A percentile compares a stretch with the other conserved stretches of the same genome.
phyloP scores from a whole-genome alignment of 257 asterid species.

The Vinca minor region DNA sequence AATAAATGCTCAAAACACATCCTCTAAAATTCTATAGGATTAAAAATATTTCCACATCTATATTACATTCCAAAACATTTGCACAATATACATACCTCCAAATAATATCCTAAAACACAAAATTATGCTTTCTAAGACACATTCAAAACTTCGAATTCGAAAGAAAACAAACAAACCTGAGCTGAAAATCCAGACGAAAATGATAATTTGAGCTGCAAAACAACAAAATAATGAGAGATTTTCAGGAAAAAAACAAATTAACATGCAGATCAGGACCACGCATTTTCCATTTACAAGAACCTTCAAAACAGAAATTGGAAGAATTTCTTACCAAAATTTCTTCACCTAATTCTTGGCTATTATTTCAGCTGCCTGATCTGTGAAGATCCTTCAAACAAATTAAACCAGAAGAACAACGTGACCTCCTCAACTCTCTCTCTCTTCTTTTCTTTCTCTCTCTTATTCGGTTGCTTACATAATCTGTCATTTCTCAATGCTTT shows the following conservation, averaged over 20 bases:
- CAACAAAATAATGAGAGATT: constrained; percentile 1
- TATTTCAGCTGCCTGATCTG: constrained; percentile 10
- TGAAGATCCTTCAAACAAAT: constrained; percentile 12
- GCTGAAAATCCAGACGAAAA: neutral
- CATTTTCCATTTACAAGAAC: neutral
- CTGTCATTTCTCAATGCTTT: no score
- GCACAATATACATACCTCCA: neutral
- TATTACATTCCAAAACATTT: no score
- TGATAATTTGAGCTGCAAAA: constrained; percentile 3
- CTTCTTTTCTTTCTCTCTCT: no score
- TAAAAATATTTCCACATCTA: neutral
- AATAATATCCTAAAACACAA: no score
- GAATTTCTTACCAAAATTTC: constrained; percentile 6
- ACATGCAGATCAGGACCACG: constrained; percentile 5
- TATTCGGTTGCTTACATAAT: no score
- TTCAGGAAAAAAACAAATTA: neutral
- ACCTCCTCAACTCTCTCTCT: neutral
- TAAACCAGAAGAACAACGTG: constrained; percentile 10
- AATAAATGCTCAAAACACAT: no score
- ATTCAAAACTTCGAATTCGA: neutral
- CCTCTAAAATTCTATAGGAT: no score
- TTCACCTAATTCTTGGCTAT: neutral
- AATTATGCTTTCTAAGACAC: neutral
- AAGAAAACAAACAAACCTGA: neutral
- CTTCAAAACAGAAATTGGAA: neutral